phyloP scores from a whole-genome alignment of 2,329 filamentous ascomycete genomes.

The Stagonosporopsis vannaccii region DNA sequence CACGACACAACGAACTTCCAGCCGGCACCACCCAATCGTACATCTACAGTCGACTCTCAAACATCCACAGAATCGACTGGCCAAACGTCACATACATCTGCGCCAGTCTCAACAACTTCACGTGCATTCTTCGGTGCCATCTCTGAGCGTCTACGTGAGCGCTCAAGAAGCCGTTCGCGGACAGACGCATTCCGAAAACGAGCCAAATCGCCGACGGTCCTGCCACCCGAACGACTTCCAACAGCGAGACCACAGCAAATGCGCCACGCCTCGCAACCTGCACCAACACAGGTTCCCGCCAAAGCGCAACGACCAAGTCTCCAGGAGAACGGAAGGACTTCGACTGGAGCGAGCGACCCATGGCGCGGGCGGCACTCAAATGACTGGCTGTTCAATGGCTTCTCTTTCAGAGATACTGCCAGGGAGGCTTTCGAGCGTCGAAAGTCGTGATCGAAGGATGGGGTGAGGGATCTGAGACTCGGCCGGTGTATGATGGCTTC shows the following conservation, averaged over 20 bases:
- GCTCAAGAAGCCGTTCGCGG: slow-evolving; percentile 45
- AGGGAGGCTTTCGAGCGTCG: slow-evolving; percentile 40
- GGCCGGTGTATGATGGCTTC: not conserved
- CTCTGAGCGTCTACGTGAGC: slow-evolving; percentile 41
- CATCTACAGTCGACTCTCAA: slow-evolving; percentile 39
- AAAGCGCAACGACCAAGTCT: slow-evolving; percentile 34
- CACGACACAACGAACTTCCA: slow-evolving; percentile 34
- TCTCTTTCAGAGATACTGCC: slow-evolving; percentile 47
- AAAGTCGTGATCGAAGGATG: slow-evolving; percentile 21
- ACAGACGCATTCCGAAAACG: slow-evolving; percentile 31
- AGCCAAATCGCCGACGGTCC: slow-evolving; percentile 41
- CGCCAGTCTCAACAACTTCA: slow-evolving; percentile 37
- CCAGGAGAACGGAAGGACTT: slow-evolving; percentile 32
- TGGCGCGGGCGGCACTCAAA: slow-evolving; percentile 50
- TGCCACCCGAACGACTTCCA: slow-evolving; percentile 37
- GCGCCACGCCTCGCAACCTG: slow-evolving; percentile 24
- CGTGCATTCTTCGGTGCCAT: slow-evolving; percentile 48
- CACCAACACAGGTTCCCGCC: slow-evolving; percentile 17
- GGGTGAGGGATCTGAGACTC: slow-evolving; percentile 1
- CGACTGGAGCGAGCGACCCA: slow-evolving; percentile 42
- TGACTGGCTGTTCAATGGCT: slow-evolving; percentile 49
- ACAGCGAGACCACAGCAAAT: slow-evolving; percentile 19
- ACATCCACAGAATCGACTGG: slow-evolving; percentile 36
- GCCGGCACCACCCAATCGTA: slow-evolving; percentile 40
- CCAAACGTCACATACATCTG: slow-evolving; percentile 30